These are phyloP conservation scores for Austroboletus eburneus DNA, from an alignment of 768 basidiomycete genomes.

Conservation along the genomic window DNA sequence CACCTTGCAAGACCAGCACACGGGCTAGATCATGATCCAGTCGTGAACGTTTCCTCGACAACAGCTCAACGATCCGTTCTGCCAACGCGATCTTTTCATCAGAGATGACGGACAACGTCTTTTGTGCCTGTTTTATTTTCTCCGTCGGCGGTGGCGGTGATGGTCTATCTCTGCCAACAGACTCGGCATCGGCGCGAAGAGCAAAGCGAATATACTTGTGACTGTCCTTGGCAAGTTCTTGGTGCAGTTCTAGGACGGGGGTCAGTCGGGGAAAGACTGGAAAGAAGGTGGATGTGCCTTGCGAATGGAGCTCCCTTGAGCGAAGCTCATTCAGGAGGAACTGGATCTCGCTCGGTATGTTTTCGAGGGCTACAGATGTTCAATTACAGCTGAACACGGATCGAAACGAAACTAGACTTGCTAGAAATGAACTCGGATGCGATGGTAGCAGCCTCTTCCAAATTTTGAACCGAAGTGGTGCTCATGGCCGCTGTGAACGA, in stretches of 20 bases:
- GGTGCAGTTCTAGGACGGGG: slow-evolving; percentile 34
- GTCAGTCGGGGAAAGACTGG: neutral
- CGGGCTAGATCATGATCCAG: slow-evolving; percentile 44
- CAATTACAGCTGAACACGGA: neutral
- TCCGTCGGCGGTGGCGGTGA: slow-evolving; percentile 24
- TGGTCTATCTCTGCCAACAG: slow-evolving; percentile 32
- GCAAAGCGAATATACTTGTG: slow-evolving; percentile 43
- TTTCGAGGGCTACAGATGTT: slow-evolving; percentile 40
- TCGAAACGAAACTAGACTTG: slow-evolving; percentile 21
- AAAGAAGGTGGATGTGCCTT: slow-evolving; percentile 29
- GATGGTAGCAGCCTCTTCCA: slow-evolving; percentile 48
- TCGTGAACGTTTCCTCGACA: slow-evolving; percentile 42
- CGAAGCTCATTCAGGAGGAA: slow-evolving; percentile 47
- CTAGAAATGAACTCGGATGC: slow-evolving; percentile 48
- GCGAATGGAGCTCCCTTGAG: slow-evolving; percentile 39
- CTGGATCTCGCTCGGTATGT: slow-evolving; percentile 46
- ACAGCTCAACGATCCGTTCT: slow-evolving; percentile 40
- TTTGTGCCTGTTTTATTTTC: slow-evolving; percentile 28
- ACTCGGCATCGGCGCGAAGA: slow-evolving; percentile 28
- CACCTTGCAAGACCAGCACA: slow-evolving; percentile 43
- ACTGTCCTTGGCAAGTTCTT: slow-evolving; percentile 42
- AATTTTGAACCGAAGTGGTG: slow-evolving; percentile 32
- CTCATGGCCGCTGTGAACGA: slow-evolving; percentile 21
- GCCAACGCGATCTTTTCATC: slow-evolving; percentile 43
- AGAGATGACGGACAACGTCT: slow-evolving; percentile 30